Percentiles rank a stretch among this genome's conserved stretches.
Conservation (phyloP, 179 eudicot genomes). For the Nepenthes alata region DNA sequence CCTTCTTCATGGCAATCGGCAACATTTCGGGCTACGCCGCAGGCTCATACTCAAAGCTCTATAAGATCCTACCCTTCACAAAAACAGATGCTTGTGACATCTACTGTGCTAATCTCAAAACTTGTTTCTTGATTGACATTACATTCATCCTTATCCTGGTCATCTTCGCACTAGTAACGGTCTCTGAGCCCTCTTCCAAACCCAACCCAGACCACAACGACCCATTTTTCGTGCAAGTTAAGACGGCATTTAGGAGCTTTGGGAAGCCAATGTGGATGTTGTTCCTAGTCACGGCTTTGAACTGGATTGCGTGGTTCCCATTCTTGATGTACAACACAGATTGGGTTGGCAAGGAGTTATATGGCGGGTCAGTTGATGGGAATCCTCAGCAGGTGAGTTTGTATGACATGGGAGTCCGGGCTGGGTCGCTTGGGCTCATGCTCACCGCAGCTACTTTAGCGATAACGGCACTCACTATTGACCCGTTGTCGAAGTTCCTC, state of each 20-base stretch:
- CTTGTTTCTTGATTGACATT: slow-evolving; percentile 23
- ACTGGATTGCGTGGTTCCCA: too few species aligned
- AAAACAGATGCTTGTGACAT: slow-evolving; percentile 15
- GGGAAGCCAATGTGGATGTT: slow-evolving; percentile 23
- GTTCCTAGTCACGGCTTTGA: slow-evolving; percentile 15
- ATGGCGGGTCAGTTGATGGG: slow-evolving; percentile 23
- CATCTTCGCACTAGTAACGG: slow-evolving; percentile 2
- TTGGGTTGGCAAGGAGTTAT: slow-evolving; percentile 37
- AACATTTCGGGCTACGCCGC: slow-evolving; percentile 20
- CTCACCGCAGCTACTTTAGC: slow-evolving; percentile 20
- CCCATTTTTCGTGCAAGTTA: slow-evolving; percentile 10
- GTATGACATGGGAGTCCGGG: too few species aligned
- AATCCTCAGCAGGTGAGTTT: not conserved
- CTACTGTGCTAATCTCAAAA: slow-evolving; percentile 29
- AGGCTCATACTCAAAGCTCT: slow-evolving; percentile 15
- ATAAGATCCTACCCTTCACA: slow-evolving; percentile 24
- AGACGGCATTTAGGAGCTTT: slow-evolving; percentile 14
- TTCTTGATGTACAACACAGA: slow-evolving; percentile 14
- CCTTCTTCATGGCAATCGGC: slow-evolving; percentile 23
- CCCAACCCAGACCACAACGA: not conserved
- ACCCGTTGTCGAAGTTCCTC: slow-evolving; percentile 13
- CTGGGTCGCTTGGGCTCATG: slow-evolving; percentile 22
- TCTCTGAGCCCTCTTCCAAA: slow-evolving; percentile 8
- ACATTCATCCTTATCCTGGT: slow-evolving; percentile 13
- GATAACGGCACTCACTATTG: slow-evolving; percentile 19